Conservation (phyloP, 73 alveolate species). For the Paramecium sonneborni region DNA sequence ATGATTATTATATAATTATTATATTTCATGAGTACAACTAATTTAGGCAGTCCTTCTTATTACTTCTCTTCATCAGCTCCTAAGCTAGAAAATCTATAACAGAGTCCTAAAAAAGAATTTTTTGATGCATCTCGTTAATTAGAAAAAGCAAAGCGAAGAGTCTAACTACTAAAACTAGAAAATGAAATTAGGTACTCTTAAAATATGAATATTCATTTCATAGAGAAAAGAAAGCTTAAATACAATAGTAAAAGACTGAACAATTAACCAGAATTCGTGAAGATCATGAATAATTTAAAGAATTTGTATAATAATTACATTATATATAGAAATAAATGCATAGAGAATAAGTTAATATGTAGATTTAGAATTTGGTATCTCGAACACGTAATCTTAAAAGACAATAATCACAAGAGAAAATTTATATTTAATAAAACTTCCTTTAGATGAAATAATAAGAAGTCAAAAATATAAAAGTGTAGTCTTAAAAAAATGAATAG, state of each 20-base stretch:
- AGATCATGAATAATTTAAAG: slow-evolving; percentile 52
- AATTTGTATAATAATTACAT: not conserved
- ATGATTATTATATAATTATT: not conserved
- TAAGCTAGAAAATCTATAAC: not conserved
- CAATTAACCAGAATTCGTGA: slow-evolving; percentile 3
- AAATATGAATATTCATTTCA: not conserved
- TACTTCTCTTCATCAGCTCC: slow-evolving; percentile 41
- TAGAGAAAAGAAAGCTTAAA: slow-evolving; percentile 51
- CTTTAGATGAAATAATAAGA: slow-evolving; percentile 9
- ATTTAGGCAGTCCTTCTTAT: slow-evolving; percentile 19
- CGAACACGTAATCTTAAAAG: slow-evolving; percentile 36
- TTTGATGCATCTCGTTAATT: slow-evolving; percentile 19
- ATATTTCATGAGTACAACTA: not conserved
- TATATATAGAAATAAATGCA: slow-evolving; percentile 34
- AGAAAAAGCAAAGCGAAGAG: slow-evolving; percentile 35
- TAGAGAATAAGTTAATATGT: slow-evolving; percentile 8
- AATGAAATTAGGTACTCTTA: slow-evolving; percentile 29
- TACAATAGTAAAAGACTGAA: slow-evolving; percentile 3
- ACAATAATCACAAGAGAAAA: slow-evolving; percentile 12
- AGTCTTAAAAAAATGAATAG: slow-evolving; percentile 40
- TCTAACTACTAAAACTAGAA: slow-evolving; percentile 44
- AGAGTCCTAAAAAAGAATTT: slow-evolving; percentile 43
- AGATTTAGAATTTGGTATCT: slow-evolving; percentile 35
- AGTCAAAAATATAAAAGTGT: slow-evolving; percentile 11
- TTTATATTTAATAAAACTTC: not conserved